Base-by-base conservation (phyloP, 768 basidiomycete species). In the Phanerochaete carnosa region DNA sequence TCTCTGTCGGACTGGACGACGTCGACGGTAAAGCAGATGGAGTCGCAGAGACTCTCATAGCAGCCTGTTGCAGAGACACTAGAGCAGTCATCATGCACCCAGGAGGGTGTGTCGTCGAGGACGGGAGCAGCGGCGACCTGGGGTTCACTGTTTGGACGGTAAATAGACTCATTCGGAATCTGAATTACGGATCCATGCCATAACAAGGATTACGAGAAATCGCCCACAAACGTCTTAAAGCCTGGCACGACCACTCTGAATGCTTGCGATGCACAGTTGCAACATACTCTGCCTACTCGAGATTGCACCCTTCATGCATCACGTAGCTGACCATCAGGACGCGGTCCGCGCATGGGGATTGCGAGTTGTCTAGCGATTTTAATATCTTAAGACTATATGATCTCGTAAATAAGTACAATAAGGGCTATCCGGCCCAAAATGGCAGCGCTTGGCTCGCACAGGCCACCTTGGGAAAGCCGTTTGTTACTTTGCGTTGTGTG, bases 41-140 rank as follows among this genome's bases (percentile, higher is more conserved):
- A 65, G 88, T 87, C 0, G 84, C 80, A 58, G 86, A 77, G 57
- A 85, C 84, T 65, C 83, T 80, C 88, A 89, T 89, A 43, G 59
- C 57, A 52, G 52, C 61, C 50, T 28, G 45, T 15, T 19, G 28
- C 16, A 43, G 22, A 26, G 61, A 47, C 45, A 28, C 58, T 23
- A 58, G 62, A 52, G 55, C 54, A 47, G 60, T 25, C 59, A 54
- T 57, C 26, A 59, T 29, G 29, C 60, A 55, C 49, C 29, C 58
- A 60, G 29, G 33, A 32, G 64, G 46, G 53, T 63, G 63, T 64
- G 69, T 68, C 68, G 74, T 74, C 75, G 73, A 69, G 72, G 75
- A 71, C 68, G 68, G 54, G 54, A 53, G 54, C 54, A 43, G 65
- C 71, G 70, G 72, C 68, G 77, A 75, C 71, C 67, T 68, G 68